phyloP scores from a whole-genome alignment of 1,284 basidiomycete species.

The Trichosporon ovoides region DNA sequence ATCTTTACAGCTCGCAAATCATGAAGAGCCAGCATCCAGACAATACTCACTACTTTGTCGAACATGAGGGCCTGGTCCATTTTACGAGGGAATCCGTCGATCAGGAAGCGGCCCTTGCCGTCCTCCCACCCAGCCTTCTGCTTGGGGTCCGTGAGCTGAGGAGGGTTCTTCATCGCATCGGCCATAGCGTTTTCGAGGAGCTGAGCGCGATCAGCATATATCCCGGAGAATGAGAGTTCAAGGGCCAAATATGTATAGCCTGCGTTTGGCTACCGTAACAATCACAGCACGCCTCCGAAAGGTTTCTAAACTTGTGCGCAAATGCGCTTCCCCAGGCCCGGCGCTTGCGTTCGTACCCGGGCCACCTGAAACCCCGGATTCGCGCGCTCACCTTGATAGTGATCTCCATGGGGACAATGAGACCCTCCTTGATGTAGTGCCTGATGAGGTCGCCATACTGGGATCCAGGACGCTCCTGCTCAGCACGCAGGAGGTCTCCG shows the following conservation, averaged over 20 bases:
- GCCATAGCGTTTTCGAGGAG: slow-evolving; percentile 91
- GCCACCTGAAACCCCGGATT: background rate
- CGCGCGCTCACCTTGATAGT: slow-evolving; percentile 64
- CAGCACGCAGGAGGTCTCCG: slow-evolving; percentile 91
- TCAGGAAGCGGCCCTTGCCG: slow-evolving; percentile 79
- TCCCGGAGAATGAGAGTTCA: background rate
- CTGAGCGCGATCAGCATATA: slow-evolving; percentile 23
- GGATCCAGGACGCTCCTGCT: slow-evolving; percentile 83
- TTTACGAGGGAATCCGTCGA: slow-evolving; percentile 97
- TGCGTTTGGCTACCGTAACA: background rate
- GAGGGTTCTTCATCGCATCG: slow-evolving; percentile 29
- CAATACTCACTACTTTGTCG: slow-evolving; percentile 67
- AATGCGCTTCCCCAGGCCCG: background rate
- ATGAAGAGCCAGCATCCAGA: background rate
- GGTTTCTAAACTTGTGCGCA: background rate
- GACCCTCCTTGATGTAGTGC: slow-evolving; percentile 84
- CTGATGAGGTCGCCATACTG: slow-evolving; percentile 81
- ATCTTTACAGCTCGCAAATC: background rate
- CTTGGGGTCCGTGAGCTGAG: slow-evolving; percentile 3
- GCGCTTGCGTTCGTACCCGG: background rate
- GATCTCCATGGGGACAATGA: slow-evolving; percentile 94
- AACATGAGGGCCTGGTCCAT: slow-evolving; percentile 97
- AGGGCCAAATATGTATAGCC: background rate
- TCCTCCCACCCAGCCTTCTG: slow-evolving; percentile 59
- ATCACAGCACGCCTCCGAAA: background rate